Conservation (phyloP, 345 rosid species). For the Noccaea bulbosa region DNA sequence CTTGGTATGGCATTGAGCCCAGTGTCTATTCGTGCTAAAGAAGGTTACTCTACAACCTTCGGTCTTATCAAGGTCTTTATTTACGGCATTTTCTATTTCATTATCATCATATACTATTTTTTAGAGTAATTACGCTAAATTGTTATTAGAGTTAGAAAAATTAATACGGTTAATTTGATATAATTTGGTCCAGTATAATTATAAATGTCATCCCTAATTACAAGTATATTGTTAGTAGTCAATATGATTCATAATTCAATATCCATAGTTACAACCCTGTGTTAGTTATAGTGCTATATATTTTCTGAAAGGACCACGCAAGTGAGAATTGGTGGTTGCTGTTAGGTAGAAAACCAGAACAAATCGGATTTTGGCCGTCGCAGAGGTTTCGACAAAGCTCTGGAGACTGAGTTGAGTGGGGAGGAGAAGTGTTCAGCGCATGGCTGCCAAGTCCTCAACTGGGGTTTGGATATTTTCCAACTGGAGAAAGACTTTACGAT, state of each 20-base stretch:
- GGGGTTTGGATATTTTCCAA: constrained; percentile 26
- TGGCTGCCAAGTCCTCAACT: constrained; percentile 25
- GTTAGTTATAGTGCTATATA: not conserved
- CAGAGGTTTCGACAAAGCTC: not conserved
- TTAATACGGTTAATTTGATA: too few species aligned
- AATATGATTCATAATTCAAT: too few species aligned
- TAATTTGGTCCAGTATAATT: too few species aligned
- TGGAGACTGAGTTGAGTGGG: constrained; percentile 26
- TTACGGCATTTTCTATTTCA: too few species aligned
- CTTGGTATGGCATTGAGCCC: not conserved
- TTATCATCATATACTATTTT: too few species aligned
- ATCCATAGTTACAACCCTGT: too few species aligned
- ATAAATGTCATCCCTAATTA: too few species aligned
- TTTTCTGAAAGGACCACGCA: constrained; percentile 12
- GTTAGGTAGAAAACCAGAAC: not conserved
- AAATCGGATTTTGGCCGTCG: constrained; percentile 33
- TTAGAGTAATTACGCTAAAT: too few species aligned
- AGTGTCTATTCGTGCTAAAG: not conserved
- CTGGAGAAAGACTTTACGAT: not conserved
- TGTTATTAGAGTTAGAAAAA: too few species aligned
- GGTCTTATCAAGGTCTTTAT: too few species aligned
- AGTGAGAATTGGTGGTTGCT: constrained; percentile 27
- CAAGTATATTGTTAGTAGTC: too few species aligned
- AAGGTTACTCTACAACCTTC: not conserved
- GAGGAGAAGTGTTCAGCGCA: constrained; percentile 35